Conservation (phyloP, 306 rosid species). For the Luffa acutangula region DNA sequence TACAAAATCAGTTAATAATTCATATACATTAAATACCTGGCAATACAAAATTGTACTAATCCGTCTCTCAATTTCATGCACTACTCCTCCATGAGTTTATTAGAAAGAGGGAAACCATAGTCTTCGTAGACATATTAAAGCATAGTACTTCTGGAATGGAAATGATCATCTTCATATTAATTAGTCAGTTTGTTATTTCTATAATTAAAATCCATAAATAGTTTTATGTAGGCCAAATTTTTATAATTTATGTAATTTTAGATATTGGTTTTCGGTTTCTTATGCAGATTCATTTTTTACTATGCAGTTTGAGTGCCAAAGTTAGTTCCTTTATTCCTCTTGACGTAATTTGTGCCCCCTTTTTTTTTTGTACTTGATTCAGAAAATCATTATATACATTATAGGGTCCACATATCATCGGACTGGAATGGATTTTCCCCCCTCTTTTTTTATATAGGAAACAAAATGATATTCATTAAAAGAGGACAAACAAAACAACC, state of each 20-base stretch:
- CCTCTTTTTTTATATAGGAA: not conserved
- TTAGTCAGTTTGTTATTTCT: not conserved
- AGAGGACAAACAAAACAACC: not conserved
- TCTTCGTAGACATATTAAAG: not conserved
- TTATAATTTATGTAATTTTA: not conserved
- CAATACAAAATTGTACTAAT: not conserved
- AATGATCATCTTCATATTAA: not conserved
- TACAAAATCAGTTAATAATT: not conserved
- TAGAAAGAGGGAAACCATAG: not conserved
- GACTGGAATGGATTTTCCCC: not conserved
- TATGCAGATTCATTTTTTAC: not conserved
- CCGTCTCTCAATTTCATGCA: not conserved
- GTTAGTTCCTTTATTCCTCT: not conserved
- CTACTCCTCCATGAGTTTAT: not conserved
- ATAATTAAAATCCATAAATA: not conserved
- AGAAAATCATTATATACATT: not conserved
- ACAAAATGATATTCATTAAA: not conserved
- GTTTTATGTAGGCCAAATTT: not conserved
- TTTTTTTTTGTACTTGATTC: not conserved
- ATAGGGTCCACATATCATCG: not conserved
- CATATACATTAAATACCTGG: not conserved
- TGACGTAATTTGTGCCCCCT: not conserved
- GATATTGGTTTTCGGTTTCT: not conserved
- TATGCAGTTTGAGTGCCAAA: not conserved
- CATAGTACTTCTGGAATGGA: not conserved